These are phyloP conservation scores for Cryptococcus amylolentus DNA, from an alignment of 1,284 basidiomycete species.

Conservation along the genomic window DNA sequence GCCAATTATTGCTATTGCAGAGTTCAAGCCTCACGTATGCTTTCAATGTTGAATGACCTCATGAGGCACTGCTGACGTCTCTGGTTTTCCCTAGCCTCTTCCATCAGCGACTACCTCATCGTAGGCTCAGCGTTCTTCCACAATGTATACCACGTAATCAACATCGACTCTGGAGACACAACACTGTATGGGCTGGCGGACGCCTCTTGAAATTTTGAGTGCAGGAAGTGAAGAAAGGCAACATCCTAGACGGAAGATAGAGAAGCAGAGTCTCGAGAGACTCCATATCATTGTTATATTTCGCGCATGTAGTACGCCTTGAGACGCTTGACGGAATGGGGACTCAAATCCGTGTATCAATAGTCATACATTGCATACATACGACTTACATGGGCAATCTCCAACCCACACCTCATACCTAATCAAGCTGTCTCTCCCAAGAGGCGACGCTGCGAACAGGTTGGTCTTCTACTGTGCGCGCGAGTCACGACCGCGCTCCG, in stretches of 20 bases:
- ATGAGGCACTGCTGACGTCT: background rate
- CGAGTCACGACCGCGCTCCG: too few species aligned
- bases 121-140: constrained; percentile 11
- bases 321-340: too few species aligned
- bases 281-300: background rate
- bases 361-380: too few species aligned
- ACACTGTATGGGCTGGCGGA: constrained; percentile 11
- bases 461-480: too few species aligned
- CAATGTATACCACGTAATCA: constrained; percentile 15
- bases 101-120: constrained; percentile 4
- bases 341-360: too few species aligned
- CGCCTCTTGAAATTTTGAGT: too few species aligned
- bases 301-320: background rate
- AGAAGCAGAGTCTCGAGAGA: background rate
- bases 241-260: background rate
- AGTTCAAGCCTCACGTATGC: constrained; percentile 5
- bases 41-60: background rate
- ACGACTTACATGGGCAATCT: too few species aligned
- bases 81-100: background rate
- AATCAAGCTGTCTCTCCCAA: too few species aligned
- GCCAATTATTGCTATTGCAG: constrained; percentile 5
- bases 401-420: too few species aligned
- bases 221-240: background rate
- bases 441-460: too few species aligned
- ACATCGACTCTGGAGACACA: constrained; percentile 7